phyloP scores from a whole-genome alignment of 2,329 filamentous ascomycete genomes.

The Curvularia sp. region DNA sequence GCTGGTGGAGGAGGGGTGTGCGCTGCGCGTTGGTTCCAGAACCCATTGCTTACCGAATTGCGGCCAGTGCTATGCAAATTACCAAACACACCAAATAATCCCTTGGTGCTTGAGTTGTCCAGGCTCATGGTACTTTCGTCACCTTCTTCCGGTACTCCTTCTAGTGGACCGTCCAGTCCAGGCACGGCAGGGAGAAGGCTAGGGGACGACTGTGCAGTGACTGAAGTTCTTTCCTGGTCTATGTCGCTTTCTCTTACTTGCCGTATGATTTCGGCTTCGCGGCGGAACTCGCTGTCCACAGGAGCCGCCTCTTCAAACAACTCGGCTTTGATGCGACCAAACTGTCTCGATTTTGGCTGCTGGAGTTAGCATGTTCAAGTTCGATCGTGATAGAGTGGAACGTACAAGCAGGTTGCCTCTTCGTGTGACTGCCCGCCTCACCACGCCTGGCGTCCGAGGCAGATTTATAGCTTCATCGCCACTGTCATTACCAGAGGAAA shows the following conservation, averaged over 20 bases:
- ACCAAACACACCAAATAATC: slow-evolving; percentile 71
- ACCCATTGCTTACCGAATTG: slow-evolving; percentile 74
- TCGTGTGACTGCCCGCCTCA: slow-evolving; percentile 82
- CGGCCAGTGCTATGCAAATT: slow-evolving; percentile 76
- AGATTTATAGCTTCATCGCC: slow-evolving; percentile 68
- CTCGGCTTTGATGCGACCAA: slow-evolving; percentile 89
- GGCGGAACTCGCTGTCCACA: slow-evolving; percentile 84
- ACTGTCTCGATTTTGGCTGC: slow-evolving; percentile 94
- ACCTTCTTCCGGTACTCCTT: slow-evolving; percentile 72
- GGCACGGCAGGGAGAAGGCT: slow-evolving; percentile 65
- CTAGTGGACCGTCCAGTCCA: slow-evolving; percentile 65
- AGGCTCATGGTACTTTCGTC: slow-evolving; percentile 65
- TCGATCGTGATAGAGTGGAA: slow-evolving; percentile 17
- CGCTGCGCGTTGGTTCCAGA: slow-evolving; percentile 75
- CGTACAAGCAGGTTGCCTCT: slow-evolving; percentile 86
- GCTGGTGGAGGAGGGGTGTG: slow-evolving; percentile 66
- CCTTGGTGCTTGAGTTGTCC: slow-evolving; percentile 51
- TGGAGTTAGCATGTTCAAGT: slow-evolving; percentile 21
- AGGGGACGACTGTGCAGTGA: slow-evolving; percentile 73
- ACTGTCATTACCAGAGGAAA: slow-evolving; percentile 79
- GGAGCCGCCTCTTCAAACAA: slow-evolving; percentile 87
- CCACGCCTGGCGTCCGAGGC: slow-evolving; percentile 71
- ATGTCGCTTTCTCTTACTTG: slow-evolving; percentile 92
- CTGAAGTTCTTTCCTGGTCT: slow-evolving; percentile 60
- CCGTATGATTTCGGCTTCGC: slow-evolving; percentile 93